Evolutionary conservation across 2,329 filamentous ascomycete genomes (phyloP).

Genomic region (Phyllosticta citribraziliensis): DNA sequence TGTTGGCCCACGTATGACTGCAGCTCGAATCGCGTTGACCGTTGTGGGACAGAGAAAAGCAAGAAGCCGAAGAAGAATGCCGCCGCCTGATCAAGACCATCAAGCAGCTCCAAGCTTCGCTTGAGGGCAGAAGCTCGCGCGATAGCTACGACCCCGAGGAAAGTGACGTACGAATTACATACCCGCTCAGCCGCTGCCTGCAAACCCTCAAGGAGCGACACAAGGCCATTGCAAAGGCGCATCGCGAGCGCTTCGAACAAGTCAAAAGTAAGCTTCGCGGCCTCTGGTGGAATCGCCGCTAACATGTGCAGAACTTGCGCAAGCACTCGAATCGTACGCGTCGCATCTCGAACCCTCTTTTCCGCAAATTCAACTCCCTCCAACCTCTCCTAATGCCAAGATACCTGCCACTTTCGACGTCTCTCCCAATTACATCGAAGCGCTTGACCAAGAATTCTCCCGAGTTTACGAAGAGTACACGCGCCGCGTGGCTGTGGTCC

Average conservation of each 20-base stretch:
- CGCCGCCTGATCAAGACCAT: conserved; percentile 76
- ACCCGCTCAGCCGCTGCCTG: conserved; percentile 72
- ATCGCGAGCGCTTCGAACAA: conserved; percentile 88
- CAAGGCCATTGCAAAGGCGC: conserved; percentile 64
- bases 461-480: conserved; percentile 96
- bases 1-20: conserved; percentile 16
- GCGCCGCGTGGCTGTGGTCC: conserved; percentile 66
- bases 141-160: conserved; percentile 57
- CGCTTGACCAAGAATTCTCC: conserved; percentile 83
- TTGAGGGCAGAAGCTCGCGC: conserved; percentile 63
- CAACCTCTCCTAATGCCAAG: conserved; percentile 64
- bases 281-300: conserved; percentile 4
- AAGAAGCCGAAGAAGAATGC: conserved; percentile 80
- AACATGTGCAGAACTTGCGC: conserved; percentile 61
- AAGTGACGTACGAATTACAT: conserved; percentile 67
- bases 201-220: conserved; percentile 79
- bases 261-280: conserved; percentile 63
- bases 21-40: background rate
- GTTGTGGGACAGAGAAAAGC: conserved; percentile 59
- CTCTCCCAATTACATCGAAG: conserved; percentile 78
- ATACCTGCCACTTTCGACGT: conserved; percentile 81
- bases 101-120: conserved; percentile 83
- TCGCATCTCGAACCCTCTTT: conserved; percentile 89
- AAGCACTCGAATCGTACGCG: conserved; percentile 91
- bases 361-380: conserved; percentile 74